A percentile compares a stretch with the other conserved stretches of the same genome.
These are phyloP conservation scores for Alternaria solani DNA, from an alignment of 2,329 filamentous ascomycete genomes.

Conservation along the genomic window DNA sequence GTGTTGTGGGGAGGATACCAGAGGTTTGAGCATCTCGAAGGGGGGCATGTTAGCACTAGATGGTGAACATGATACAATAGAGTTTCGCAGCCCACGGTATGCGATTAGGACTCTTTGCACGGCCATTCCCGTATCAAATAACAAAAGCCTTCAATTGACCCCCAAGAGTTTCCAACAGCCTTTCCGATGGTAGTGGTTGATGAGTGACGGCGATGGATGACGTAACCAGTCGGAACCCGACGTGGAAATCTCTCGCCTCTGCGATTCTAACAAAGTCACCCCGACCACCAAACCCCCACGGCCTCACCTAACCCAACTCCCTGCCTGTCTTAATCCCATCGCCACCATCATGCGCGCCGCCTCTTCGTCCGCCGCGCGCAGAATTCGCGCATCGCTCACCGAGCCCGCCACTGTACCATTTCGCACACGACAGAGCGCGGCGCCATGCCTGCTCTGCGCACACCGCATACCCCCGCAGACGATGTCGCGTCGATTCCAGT, in stretches of 20 bases:
- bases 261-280: conserved; percentile 8
- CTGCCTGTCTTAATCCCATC: neutral
- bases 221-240: conserved; percentile 19
- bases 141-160: no score
- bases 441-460: conserved; percentile 38
- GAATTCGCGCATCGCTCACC: conserved; percentile 35
- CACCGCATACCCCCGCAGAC: conserved; percentile 19
- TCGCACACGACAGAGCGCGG: conserved; percentile 25
- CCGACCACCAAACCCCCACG: neutral
- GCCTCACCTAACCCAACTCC: no score
- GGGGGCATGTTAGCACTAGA: neutral
- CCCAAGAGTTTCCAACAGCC: no score
- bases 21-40: neutral
- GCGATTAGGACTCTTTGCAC: no score
- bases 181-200: neutral
- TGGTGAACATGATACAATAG: neutral
- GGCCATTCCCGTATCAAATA: no score
- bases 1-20: neutral
- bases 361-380: conserved; percentile 30
- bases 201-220: conserved; percentile 18
- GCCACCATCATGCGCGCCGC: conserved; percentile 28
- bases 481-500: conserved; percentile 34
- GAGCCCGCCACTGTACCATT: conserved; percentile 1
- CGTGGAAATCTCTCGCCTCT: conserved; percentile 21
- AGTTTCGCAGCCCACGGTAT: neutral